Conservation (phyloP, 352 stramenopile species). For the Pythium apleroticum region DNA sequence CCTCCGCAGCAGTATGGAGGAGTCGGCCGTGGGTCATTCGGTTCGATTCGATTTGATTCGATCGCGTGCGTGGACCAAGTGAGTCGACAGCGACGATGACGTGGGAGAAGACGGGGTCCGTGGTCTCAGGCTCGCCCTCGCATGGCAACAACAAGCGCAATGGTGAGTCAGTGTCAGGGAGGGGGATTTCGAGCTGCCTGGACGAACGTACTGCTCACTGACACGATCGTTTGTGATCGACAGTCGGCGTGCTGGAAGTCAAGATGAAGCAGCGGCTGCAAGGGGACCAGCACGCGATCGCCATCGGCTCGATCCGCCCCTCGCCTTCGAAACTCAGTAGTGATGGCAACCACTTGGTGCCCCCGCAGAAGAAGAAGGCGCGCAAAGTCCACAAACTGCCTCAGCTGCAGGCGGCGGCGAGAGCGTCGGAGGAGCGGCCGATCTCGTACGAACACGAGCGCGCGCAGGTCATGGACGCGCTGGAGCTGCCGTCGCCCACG, state of each 20-base stretch:
- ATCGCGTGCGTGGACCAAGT: no score
- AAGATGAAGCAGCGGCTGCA: constrained; percentile 70
- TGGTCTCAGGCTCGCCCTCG: constrained; percentile 30
- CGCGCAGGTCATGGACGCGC: constrained; percentile 46
- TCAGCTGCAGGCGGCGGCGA: constrained; percentile 23
- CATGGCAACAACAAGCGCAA: constrained; percentile 43
- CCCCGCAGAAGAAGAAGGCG: constrained; percentile 36
- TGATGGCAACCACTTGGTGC: background rate
- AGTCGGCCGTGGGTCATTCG: background rate
- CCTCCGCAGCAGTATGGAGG: background rate
- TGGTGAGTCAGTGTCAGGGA: constrained; percentile 33
- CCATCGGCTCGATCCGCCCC: constrained; percentile 41
- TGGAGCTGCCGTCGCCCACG: constrained; percentile 57
- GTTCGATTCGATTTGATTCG: no score
- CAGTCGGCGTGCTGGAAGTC: constrained; percentile 60
- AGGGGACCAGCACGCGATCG: constrained; percentile 44
- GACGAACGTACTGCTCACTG: background rate
- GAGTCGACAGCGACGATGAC: constrained; percentile 21
- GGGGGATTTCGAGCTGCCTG: background rate
- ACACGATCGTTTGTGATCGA: background rate
- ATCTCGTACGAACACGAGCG: constrained; percentile 47
- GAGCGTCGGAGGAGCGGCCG: constrained; percentile 27
- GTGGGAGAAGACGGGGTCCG: constrained; percentile 28
- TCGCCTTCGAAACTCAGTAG: background rate
- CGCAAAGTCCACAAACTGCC: constrained; percentile 43